Conservation (phyloP, 495 filamentous ascomycete genomes). For the Aspergillus indologenus region DNA sequence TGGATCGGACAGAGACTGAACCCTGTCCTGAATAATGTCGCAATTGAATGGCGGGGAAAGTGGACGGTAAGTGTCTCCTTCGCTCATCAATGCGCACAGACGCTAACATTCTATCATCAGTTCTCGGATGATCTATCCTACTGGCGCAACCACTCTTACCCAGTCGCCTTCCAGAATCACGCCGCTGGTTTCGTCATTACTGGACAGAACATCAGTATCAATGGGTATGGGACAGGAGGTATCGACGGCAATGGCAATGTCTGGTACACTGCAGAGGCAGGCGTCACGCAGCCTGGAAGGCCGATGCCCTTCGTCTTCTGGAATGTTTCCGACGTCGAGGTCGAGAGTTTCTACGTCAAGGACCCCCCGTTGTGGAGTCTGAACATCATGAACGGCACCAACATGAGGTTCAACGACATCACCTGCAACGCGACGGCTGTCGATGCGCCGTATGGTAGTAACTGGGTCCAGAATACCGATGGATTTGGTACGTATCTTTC, state of each 20-base stretch:
- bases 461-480: slow-evolving; percentile 61
- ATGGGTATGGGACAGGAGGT: slow-evolving; percentile 50
- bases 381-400: slow-evolving; percentile 59
- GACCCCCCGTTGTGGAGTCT: slow-evolving; percentile 53
- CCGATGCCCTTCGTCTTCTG: slow-evolving; percentile 62
- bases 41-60: slow-evolving; percentile 46
- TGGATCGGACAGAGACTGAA: slow-evolving; percentile 49
- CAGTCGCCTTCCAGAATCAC: slow-evolving; percentile 56
- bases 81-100: neutral
- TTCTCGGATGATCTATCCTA: slow-evolving; percentile 52
- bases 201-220: slow-evolving; percentile 47
- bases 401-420: slow-evolving; percentile 54
- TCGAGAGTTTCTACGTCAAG: slow-evolving; percentile 52
- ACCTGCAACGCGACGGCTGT: slow-evolving; percentile 47
- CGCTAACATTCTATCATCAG: slow-evolving; percentile 12
- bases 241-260: slow-evolving; percentile 55
- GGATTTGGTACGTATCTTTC: slow-evolving; percentile 40
- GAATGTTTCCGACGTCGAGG: slow-evolving; percentile 54
- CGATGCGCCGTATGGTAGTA: slow-evolving; percentile 48
- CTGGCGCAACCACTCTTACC: slow-evolving; percentile 55
- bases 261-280: slow-evolving; percentile 45
- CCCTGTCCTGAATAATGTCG: slow-evolving; percentile 43
- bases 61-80: slow-evolving; percentile 36
- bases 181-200: slow-evolving; percentile 51
- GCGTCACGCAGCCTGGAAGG: slow-evolving; percentile 42